Conservation (phyloP, 257 asterid species). For the Solanum pimpinellifolium region DNA sequence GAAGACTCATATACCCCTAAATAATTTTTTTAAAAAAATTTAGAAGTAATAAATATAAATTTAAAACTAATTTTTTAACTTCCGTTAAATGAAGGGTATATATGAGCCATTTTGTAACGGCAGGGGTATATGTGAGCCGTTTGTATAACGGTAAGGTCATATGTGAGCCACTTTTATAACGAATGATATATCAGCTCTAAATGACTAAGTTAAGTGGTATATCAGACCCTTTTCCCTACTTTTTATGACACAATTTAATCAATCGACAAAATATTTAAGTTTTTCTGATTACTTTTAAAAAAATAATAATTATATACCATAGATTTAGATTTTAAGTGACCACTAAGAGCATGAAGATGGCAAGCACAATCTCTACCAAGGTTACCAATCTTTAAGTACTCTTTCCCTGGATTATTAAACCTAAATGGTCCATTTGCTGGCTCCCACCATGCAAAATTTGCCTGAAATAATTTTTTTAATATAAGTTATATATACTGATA, state of each 20-base stretch:
- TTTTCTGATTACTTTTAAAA: too few relatives aligned
- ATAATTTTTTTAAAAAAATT: too few relatives aligned
- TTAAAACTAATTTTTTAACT: too few relatives aligned
- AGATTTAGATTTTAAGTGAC: constrained; percentile 12
- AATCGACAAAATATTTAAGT: not conserved
- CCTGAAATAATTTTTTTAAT: constrained; percentile 18
- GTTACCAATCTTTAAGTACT: constrained; percentile 47
- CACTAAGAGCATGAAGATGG: constrained; percentile 39
- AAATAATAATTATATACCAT: constrained; percentile 1
- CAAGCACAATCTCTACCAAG: constrained; percentile 55
- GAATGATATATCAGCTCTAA: too few relatives aligned
- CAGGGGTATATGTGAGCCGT: too few relatives aligned
- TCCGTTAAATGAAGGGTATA: too few relatives aligned
- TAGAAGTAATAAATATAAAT: too few relatives aligned
- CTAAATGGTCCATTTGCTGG: constrained; percentile 49
- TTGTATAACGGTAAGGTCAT: too few relatives aligned
- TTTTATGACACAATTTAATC: not conserved
- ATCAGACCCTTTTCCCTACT: not conserved
- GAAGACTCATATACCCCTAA: too few relatives aligned
- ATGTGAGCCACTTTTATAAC: too few relatives aligned
- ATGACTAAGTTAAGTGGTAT: too few relatives aligned
- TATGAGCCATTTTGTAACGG: too few relatives aligned
- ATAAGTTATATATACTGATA: not conserved
- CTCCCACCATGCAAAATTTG: constrained; percentile 82
- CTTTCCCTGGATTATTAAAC: constrained; percentile 59